Evolutionary conservation across 129 eudicot species (phyloP), one percentile per base, ranked within the genome.

Genomic region (Helichrysum umbraculigerum): DNA sequence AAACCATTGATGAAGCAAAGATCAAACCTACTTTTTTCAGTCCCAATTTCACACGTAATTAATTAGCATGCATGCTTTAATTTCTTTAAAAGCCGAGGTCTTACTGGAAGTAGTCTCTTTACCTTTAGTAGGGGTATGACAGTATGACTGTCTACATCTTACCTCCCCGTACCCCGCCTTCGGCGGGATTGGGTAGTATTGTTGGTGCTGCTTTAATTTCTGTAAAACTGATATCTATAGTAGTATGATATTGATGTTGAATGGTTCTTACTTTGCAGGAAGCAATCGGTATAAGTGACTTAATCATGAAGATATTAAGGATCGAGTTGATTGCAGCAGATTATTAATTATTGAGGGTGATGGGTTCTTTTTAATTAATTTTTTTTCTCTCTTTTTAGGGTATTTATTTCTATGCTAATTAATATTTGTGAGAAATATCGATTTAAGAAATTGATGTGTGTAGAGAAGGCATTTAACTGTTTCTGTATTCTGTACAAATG

Each of bases 1-100:
- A 82, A 66, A 88, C 91, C 65, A 90, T 88, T 33, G 91, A 86
- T 79, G 97, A 91, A 76, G 76, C 87, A 65, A 88, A 83, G 82
- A 84, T 70, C 67, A 50, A 80, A 35, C 78, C 72, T 66, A 58
- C 70, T 4, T 68, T 82, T 60, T 65, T 69, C 33, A 50, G 16
- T 59, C 79, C 78, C 29, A 76, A 63, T 66, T 75, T 79, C 60
- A 68, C 86, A 76, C 86, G 86, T 47, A 47, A 47, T 47, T 47
- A 2, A 0, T 82, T 22, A 28, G 76, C 54, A 59, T 78, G 64
- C 64, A 70, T 42, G 42, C 30, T 28, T 25, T 35, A 3, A 20
- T 34, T 16, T 52, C 33, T 29, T 10, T 11, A 17, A 71, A 25
- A 1, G 28, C n/a, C n/a, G n/a, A n/a, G n/a, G n/a, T n/a, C n/a